Conservation (phyloP, 208 protist genomes). For the Acanthamoeba healyi region DNA sequence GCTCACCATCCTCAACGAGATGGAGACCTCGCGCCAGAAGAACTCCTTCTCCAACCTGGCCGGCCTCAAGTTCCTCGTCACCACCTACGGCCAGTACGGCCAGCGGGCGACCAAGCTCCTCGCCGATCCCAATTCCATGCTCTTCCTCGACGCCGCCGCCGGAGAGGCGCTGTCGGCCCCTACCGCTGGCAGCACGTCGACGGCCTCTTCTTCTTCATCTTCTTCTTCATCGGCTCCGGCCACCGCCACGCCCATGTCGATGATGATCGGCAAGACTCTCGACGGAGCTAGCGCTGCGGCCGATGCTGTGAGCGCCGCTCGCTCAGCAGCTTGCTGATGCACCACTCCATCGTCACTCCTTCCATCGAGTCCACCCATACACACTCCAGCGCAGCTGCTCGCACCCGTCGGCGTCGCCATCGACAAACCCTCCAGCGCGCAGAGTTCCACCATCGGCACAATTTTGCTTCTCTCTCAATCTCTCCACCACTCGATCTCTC, state of each 20-base stretch:
- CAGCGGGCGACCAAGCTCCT: background rate
- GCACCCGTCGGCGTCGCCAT: too few species aligned
- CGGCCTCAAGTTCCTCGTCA: conserved; percentile 48
- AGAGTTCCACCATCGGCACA: too few species aligned
- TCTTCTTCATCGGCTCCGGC: background rate
- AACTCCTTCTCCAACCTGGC: conserved; percentile 63
- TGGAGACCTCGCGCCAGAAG: conserved; percentile 71
- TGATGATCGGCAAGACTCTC: background rate
- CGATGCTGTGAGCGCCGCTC: background rate
- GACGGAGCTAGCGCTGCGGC: background rate
- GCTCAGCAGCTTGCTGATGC: background rate
- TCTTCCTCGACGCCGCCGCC: background rate
- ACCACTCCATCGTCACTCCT: too few species aligned
- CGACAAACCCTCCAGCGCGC: too few species aligned
- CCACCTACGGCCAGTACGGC: conserved; percentile 2
- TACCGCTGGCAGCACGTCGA: too few species aligned
- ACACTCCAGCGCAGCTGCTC: too few species aligned
- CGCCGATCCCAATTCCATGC: background rate
- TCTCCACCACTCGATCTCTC: too few species aligned
- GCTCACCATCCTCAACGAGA: conserved; percentile 64
- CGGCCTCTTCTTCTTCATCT: background rate
- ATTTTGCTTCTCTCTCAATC: too few species aligned
- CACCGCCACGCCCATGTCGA: background rate
- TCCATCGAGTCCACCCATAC: too few species aligned
- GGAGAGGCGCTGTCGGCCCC: background rate